Evolutionary conservation across 1,139 yeast species (phyloP).

Genomic region (Yarrowia galli): DNA sequence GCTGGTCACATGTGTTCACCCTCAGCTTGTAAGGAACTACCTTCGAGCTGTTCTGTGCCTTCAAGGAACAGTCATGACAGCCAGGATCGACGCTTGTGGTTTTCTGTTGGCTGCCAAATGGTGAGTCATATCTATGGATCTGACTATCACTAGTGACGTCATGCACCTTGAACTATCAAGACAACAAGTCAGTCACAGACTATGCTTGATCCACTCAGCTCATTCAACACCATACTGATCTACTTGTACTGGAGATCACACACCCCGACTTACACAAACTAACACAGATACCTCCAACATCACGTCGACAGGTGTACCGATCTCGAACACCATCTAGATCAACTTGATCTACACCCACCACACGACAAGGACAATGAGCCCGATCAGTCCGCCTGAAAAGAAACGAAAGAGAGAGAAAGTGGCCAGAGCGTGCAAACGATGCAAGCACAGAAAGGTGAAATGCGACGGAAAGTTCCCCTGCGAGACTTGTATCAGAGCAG

Average conservation of each 20-base stretch:
- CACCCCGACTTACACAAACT: too few species aligned
- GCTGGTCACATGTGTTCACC: not conserved
- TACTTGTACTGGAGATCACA: too few species aligned
- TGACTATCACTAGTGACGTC: too few species aligned
- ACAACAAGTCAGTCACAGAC: too few species aligned
- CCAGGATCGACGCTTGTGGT: too few species aligned
- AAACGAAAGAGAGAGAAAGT: constrained; percentile 48
- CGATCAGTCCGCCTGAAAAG: constrained; percentile 50
- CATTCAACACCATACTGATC: too few species aligned
- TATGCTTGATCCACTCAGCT: too few species aligned
- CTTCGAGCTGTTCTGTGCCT: too few species aligned
- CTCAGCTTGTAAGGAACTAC: too few species aligned
- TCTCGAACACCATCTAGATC: not conserved
- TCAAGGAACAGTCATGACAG: too few species aligned
- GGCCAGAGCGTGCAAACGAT: constrained; percentile 66
- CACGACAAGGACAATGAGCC: constrained; percentile 4
- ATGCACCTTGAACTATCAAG: not conserved
- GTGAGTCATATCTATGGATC: too few species aligned
- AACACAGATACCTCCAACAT: not conserved
- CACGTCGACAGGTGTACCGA: not conserved
- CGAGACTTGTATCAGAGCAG: constrained; percentile 57
- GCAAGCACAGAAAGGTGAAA: constrained; percentile 66
- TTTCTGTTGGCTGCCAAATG: too few species aligned
- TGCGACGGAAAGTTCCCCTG: constrained; percentile 69
- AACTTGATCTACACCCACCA: not conserved